Evolutionary conservation across 2,329 filamentous ascomycete genomes (phyloP).

Genomic region (Talaromyces sp.): DNA sequence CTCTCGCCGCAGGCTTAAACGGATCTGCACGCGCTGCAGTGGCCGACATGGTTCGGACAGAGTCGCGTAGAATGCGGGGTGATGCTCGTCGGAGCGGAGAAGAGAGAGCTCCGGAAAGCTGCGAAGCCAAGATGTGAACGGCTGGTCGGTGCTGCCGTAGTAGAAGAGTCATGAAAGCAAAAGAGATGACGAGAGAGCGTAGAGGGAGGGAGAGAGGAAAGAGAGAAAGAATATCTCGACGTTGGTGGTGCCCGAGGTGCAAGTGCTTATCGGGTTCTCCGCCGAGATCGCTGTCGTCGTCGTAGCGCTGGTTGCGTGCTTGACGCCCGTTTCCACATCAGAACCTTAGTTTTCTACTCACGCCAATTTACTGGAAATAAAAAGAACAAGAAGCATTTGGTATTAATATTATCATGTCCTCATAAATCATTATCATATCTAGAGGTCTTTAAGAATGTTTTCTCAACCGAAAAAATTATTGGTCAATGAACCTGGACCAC

Average conservation of each 20-base stretch:
- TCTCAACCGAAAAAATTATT: background rate
- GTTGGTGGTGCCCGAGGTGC: background rate
- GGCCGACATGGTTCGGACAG: slow-evolving; percentile 33
- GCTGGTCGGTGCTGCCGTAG: background rate
- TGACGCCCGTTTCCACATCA: background rate
- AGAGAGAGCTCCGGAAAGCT: background rate
- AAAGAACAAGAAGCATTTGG: background rate
- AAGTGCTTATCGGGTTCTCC: background rate
- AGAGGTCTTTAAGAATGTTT: background rate
- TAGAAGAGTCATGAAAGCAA: background rate
- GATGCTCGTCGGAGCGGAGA: slow-evolving; percentile 4
- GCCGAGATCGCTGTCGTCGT: background rate
- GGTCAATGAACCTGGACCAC: background rate
- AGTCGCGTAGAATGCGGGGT: slow-evolving; percentile 7
- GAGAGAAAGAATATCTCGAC: background rate
- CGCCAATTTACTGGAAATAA: background rate
- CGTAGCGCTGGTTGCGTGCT: background rate
- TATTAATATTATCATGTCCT: background rate
- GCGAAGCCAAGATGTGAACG: background rate
- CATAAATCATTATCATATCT: background rate
- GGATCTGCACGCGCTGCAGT: slow-evolving; percentile 32
- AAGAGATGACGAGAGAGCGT: background rate
- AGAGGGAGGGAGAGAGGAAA: background rate
- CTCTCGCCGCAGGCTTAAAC: slow-evolving; percentile 42
- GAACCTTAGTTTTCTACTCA: background rate